A percentile compares a stretch with the other conserved stretches of the same genome.
Evolutionary conservation across 2,329 filamentous ascomycete species (phyloP).

Genomic region (Colletotrichum sp.): DNA sequence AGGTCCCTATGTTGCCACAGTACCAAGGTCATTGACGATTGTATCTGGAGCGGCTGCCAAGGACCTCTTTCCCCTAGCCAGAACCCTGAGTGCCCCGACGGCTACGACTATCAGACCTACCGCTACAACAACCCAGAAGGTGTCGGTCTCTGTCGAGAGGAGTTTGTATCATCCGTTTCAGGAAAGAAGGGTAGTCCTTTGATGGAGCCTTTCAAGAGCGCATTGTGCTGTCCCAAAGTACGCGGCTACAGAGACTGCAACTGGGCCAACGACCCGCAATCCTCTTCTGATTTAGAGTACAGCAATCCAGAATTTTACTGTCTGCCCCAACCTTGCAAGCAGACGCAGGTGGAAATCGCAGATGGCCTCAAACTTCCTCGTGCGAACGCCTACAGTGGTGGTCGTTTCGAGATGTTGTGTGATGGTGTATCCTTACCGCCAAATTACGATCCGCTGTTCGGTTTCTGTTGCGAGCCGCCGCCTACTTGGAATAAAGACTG

Average conservation of each 20-base stretch:
- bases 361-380: constrained; percentile 8
- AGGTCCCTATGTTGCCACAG: constrained; percentile 26
- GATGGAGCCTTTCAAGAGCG: constrained; percentile 18
- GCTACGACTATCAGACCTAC: not conserved
- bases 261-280: constrained; percentile 13
- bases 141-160: not conserved
- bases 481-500: constrained; percentile 7
- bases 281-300: not conserved
- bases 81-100: not conserved
- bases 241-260: constrained; percentile 3
- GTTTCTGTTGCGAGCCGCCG: not conserved
- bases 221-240: constrained; percentile 17
- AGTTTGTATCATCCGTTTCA: not conserved
- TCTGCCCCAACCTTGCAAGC: not conserved
- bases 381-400: not conserved
- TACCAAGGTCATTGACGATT: constrained; percentile 25
- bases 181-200: not conserved
- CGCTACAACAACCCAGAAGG: not conserved
- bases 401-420: not conserved
- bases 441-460: not conserved
- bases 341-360: constrained; percentile 5
- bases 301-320: not conserved
- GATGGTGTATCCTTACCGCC: not conserved
- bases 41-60: constrained; percentile 27
- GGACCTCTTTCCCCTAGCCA: not conserved